These are phyloP conservation scores for Trichoderma aggressivum DNA, from an alignment of 2,329 filamentous ascomycete genomes.

Conservation along the genomic window DNA sequence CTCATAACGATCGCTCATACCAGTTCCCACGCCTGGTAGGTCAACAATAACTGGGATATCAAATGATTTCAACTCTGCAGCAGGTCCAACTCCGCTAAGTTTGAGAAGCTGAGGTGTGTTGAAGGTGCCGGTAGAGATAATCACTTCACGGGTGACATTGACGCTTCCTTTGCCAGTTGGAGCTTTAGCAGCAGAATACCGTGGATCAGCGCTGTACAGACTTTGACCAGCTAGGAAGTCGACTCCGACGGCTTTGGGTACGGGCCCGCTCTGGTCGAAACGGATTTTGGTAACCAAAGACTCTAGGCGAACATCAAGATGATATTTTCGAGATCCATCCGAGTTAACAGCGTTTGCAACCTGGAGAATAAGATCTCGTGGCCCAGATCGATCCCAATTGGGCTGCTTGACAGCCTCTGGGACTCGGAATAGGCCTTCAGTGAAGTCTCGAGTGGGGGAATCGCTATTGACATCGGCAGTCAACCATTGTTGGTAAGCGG, in stretches of 20 bases:
- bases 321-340: constrained; percentile 50
- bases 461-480: too few species aligned
- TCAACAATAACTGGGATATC: constrained; percentile 49
- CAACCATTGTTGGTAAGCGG: too few species aligned
- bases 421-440: too few species aligned
- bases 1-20: constrained; percentile 41
- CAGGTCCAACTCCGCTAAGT: constrained; percentile 59
- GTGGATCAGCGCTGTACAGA: constrained; percentile 46
- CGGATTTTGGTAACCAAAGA: constrained; percentile 15
- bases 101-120: constrained; percentile 64
- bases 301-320: constrained; percentile 52
- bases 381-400: too few species aligned
- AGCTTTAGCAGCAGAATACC: not conserved
- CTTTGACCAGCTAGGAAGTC: constrained; percentile 46
- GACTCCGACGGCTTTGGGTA: constrained; percentile 46
- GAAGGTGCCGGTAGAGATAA: constrained; percentile 52
- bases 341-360: constrained; percentile 30
- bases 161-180: constrained; percentile 1
- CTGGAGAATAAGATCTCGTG: too few species aligned
- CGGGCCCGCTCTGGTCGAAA: constrained; percentile 21
- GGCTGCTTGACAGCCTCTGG: too few species aligned
- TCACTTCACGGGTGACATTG: constrained; percentile 41
- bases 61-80: constrained; percentile 42
- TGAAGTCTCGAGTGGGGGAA: too few species aligned
- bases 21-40: constrained; percentile 29